These are phyloP conservation scores for Penicillium sp. DNA, from an alignment of 2,329 filamentous ascomycete genomes.

Conservation along the genomic window DNA sequence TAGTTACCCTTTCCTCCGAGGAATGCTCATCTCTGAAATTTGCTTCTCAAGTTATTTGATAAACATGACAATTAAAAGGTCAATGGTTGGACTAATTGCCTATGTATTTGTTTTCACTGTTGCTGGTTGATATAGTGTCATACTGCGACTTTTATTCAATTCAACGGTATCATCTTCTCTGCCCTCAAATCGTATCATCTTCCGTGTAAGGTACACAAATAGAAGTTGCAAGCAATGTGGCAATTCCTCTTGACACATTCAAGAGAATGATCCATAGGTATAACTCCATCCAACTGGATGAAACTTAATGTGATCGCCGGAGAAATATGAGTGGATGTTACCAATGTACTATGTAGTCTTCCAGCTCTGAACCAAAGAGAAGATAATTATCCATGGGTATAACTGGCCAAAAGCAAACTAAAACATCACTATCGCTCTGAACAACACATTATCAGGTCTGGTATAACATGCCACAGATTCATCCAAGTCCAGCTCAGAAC, in stretches of 20 bases:
- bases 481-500: conserved; percentile 28
- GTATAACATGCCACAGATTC: not conserved
- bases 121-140: not conserved
- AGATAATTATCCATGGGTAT: conserved; percentile 2
- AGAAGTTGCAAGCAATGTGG: conserved; percentile 2
- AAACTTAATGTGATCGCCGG: not conserved
- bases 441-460: not conserved
- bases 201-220: not conserved
- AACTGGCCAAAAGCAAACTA: not conserved
- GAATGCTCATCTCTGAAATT: conserved; percentile 9
- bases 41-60: not conserved
- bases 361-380: not conserved
- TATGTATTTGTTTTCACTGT: not conserved
- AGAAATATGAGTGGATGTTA: not conserved
- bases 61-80: not conserved
- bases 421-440: conserved; percentile 4
- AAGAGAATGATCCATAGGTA: not conserved
- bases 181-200: not conserved
- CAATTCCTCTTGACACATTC: not conserved
- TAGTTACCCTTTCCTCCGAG: conserved; percentile 16
- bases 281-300: not conserved
- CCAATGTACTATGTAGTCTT: not conserved
- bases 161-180: not conserved
- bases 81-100: not conserved
- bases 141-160: not conserved